phyloP scores from a whole-genome alignment of 768 basidiomycete species.

The Brasilioporus rufonigricans region DNA sequence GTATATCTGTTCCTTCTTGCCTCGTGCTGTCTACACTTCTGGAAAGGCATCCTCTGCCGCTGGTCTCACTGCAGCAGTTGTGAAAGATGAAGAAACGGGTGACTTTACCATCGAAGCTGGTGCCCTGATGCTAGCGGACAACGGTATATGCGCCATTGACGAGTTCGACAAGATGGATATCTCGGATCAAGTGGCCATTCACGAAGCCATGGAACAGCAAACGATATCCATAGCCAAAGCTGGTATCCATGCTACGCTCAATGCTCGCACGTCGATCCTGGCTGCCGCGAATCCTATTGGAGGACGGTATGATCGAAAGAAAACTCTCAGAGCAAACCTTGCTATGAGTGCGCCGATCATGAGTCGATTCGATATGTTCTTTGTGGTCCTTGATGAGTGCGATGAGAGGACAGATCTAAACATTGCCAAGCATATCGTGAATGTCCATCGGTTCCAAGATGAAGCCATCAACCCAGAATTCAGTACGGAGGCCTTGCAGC shows the following conservation, averaged over 20 bases:
- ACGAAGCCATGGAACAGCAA: conserved; percentile 99
- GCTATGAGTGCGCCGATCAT: conserved; percentile 99
- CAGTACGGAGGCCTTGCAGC: conserved; percentile 92
- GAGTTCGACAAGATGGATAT: conserved; percentile 99
- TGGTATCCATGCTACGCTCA: conserved; percentile 97
- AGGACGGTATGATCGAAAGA: conserved; percentile 95
- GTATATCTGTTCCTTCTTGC: conserved; percentile 97
- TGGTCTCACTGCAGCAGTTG: conserved; percentile 97
- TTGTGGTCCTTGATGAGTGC: conserved; percentile 97
- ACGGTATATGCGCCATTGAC: conserved; percentile 99
- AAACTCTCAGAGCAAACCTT: conserved; percentile 85
- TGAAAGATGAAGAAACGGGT: conserved; percentile 97
- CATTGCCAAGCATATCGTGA: conserved; percentile 95
- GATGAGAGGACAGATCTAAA: conserved; percentile 89
- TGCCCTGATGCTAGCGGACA: conserved; percentile 98
- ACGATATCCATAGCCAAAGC: conserved; percentile 99
- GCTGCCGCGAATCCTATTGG: conserved; percentile 98
- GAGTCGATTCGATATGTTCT: conserved; percentile 98
- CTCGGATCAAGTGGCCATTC: conserved; percentile 97
- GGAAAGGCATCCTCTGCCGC: conserved; percentile 99
- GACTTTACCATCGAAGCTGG: conserved; percentile 99
- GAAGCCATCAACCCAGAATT: conserved; percentile 96
- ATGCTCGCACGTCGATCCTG: conserved; percentile 95
- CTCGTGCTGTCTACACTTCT: conserved; percentile 96
- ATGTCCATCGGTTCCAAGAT: conserved; percentile 94